A percentile compares a stretch with the other conserved stretches of the same genome.
Evolutionary conservation across 768 basidiomycete species (phyloP).

Genomic region (Brasilioporus rufonigricans): DNA sequence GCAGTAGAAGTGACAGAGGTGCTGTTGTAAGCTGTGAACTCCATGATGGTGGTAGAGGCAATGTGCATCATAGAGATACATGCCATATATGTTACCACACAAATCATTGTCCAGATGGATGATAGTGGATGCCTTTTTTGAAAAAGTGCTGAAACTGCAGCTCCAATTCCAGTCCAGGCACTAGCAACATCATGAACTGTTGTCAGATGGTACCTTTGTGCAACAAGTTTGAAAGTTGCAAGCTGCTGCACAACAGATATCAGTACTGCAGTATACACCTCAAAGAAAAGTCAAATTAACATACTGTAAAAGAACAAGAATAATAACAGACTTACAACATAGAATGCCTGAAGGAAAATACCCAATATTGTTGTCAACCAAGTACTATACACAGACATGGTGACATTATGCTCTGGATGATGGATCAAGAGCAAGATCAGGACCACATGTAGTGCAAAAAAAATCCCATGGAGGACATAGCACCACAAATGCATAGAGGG

Average conservation of each 20-base stretch:
- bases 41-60: conserved; percentile 21
- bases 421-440: no score
- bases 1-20: neutral
- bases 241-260: conserved; percentile 18
- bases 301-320: neutral
- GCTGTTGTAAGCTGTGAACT: conserved; percentile 4
- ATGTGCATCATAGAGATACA: conserved; percentile 20
- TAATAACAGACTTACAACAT: neutral
- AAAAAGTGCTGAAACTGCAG: conserved; percentile 13
- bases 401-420: neutral
- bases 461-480: neutral
- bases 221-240: conserved; percentile 2
- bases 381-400: neutral
- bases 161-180: conserved; percentile 25
- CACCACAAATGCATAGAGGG: neutral
- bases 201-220: conserved; percentile 13
- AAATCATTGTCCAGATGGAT: neutral
- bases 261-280: conserved; percentile 3
- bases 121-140: neutral
- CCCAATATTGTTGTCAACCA: neutral
- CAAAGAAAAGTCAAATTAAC: neutral
- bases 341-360: neutral
- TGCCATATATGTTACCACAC: conserved; percentile 14
- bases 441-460: no score
- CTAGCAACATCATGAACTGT: neutral